These are phyloP conservation scores for Poteriospumella lacustris DNA, from an alignment of 108 stramenopile genomes.

Conservation along the genomic window DNA sequence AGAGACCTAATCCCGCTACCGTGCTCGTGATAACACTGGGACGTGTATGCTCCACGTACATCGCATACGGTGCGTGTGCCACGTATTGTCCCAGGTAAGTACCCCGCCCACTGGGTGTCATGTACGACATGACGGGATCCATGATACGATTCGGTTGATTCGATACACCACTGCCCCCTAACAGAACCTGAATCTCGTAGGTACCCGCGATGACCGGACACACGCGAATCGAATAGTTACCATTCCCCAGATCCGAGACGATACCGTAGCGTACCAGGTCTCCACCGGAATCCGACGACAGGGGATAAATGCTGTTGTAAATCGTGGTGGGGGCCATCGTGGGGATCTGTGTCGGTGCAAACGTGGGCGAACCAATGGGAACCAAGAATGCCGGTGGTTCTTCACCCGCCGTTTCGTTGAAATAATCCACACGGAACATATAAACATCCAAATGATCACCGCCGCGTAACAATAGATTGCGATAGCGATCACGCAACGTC, in stretches of 20 bases:
- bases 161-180: conserved; percentile 13
- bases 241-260: conserved; percentile 18
- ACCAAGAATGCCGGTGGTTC: neutral
- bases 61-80: neutral
- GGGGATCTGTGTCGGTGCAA: neutral
- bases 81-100: conserved; percentile 21
- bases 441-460: conserved; percentile 22
- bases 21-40: conserved; percentile 8
- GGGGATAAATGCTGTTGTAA: neutral
- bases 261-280: conserved; percentile 20
- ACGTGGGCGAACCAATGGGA: neutral
- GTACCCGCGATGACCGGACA: conserved; percentile 20
- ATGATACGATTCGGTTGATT: conserved; percentile 14
- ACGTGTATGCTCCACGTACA: neutral
- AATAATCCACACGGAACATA: conserved; percentile 16
- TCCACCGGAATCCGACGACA: neutral
- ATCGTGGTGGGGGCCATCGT: neutral
- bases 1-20: neutral
- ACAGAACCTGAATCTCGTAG: conserved; percentile 26
- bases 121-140: neutral
- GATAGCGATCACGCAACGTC: neutral
- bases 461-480: neutral
- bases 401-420: neutral
- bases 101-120: neutral
- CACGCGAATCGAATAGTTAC: conserved; percentile 2